These are phyloP conservation scores for Microbotryum silenes-acaulis DNA, from an alignment of 1,284 basidiomycete genomes.

Conservation along the genomic window DNA sequence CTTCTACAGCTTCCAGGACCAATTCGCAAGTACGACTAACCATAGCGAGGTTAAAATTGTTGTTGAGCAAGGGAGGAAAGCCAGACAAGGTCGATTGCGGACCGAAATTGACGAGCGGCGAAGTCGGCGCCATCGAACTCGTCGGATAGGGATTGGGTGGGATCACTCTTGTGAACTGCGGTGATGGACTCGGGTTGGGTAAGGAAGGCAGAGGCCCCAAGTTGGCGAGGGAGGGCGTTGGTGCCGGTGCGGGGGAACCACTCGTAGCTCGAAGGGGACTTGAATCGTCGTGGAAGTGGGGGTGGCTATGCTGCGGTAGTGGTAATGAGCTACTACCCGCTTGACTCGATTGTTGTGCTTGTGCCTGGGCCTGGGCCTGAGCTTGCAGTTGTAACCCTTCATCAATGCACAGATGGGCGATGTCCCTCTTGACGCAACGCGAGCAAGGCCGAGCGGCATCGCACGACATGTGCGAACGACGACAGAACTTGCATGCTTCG, in stretches of 20 bases:
- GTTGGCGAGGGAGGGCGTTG: background rate
- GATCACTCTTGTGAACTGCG: background rate
- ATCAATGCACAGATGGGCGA: slow-evolving; percentile 42
- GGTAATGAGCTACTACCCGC: background rate
- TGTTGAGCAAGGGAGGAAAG: background rate
- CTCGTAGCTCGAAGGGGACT: background rate
- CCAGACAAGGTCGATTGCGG: background rate
- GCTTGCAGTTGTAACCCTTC: slow-evolving; percentile 8
- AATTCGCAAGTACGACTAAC: slow-evolving; percentile 4
- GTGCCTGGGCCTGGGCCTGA: background rate
- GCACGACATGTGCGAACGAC: slow-evolving; percentile 43
- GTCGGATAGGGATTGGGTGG: background rate
- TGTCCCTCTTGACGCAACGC: slow-evolving; percentile 44
- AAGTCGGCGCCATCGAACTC: background rate
- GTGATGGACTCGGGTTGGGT: background rate
- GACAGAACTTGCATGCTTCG: slow-evolving; percentile 42
- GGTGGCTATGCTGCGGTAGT: background rate
- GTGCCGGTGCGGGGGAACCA: background rate
- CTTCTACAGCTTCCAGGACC: background rate
- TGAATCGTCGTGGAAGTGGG: background rate
- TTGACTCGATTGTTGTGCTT: background rate
- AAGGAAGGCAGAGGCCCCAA: background rate
- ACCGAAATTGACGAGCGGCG: background rate
- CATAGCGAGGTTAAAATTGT: slow-evolving; percentile 30
- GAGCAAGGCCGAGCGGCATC: slow-evolving; percentile 42